Evolutionary conservation across 257 asterid species (phyloP), one percentile per base, ranked within the genome.

Genomic region (Gentiana macrophylla): DNA sequence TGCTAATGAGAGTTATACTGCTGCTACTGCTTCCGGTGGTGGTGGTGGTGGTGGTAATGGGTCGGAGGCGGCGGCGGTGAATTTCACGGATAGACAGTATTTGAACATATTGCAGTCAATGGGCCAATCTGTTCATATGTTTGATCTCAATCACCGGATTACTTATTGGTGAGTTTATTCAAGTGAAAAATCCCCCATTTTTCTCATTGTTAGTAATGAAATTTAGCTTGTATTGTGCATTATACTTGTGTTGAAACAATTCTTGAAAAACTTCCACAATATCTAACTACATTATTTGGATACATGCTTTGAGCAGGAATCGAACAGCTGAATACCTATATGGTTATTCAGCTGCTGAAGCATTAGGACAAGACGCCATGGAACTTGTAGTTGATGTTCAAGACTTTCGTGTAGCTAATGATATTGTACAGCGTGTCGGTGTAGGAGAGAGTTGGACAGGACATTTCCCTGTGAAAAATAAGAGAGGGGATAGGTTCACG

Each of bases 381-480:
- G 86, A 79, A 60, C 78, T 91, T 10, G 47, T 87, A 50, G 62
- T 62, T 8, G 90, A 84, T 54, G 41, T 74, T 44, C 68, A 32
- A 55, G 83, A 91, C 66, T 63, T 43, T 53, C 61, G 57, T 24
- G 67, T 65, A 15, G 95, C 84, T 59, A 60, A 34, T 56, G 67
- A 78, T 66, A 83, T 87, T 63, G 59, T 87, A 47, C 44, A 60
- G 5, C 80, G 82, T 13, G 89, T 80, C 35, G 43, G 53, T 5
- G 67, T 55, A 78, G 96, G 95, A 24, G 88, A 91, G 70, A 73
- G 69, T 64, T 91, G 98, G 96, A 87, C 88, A 0, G 98, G 98
- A 35, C 78, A 76, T 65, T 84, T 83, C 69, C 95, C 98, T 24
- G 81, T 84, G 32, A 83, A 67, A 67, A 77, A 70, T 55, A 87